A percentile compares a stretch with the other conserved stretches of the same genome.
phyloP scores from a whole-genome alignment of 768 basidiomycete species.

The Psilocybe sp. region DNA sequence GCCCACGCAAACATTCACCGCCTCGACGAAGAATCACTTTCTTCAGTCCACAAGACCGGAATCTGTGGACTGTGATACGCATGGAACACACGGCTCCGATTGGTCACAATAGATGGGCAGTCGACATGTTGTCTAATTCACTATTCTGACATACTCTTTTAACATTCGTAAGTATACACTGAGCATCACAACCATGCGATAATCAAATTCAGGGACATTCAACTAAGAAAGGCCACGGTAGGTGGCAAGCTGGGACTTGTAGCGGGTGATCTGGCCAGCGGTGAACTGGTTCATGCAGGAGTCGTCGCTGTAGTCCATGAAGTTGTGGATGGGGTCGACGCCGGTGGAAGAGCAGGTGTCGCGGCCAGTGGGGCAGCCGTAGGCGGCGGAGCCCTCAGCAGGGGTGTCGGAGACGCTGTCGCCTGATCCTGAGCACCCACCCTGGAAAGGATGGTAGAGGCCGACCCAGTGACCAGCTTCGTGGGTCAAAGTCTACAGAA shows the following conservation, averaged over 20 bases:
- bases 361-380: constrained; percentile 31
- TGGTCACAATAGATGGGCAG: not conserved
- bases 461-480: constrained; percentile 58
- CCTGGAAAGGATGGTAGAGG: constrained; percentile 58
- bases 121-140: too few species aligned
- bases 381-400: constrained; percentile 35
- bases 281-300: constrained; percentile 46
- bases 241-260: constrained; percentile 35
- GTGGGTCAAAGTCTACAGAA: constrained; percentile 42
- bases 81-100: not conserved
- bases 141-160: too few species aligned
- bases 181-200: too few species aligned
- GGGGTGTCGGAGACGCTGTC: constrained; percentile 42
- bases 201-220: constrained; percentile 6
- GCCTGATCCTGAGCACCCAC: constrained; percentile 34
- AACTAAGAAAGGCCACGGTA: constrained; percentile 35
- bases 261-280: constrained; percentile 34
- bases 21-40: too few species aligned
- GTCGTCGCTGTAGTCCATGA: constrained; percentile 48
- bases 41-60: too few species aligned
- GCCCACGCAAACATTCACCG: too few species aligned
- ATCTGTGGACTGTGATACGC: too few species aligned
- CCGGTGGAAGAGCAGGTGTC: constrained; percentile 29
- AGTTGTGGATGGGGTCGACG: constrained; percentile 38
- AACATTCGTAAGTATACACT: too few species aligned